Conservation (phyloP, 2,329 filamentous ascomycete genomes). For the Monilinia fructicola region DNA sequence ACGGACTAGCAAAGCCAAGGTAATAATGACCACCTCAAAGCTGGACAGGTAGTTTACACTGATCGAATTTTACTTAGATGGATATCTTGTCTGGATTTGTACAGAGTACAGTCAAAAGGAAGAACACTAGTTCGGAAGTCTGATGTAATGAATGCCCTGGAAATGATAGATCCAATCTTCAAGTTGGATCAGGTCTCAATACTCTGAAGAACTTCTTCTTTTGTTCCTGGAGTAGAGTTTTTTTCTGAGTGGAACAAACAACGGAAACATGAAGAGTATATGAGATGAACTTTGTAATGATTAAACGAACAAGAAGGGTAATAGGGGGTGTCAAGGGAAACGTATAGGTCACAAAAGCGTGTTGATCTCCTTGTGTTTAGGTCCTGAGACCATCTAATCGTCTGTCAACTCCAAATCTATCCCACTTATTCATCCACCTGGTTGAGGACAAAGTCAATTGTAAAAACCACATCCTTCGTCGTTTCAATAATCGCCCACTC, state of each 20-base stretch:
- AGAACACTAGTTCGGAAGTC: background rate
- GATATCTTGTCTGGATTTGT: background rate
- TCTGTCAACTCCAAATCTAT: background rate
- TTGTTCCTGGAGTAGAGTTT: background rate
- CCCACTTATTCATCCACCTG: background rate
- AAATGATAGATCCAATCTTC: background rate
- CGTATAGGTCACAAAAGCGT: background rate
- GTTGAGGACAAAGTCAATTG: slow-evolving; percentile 54
- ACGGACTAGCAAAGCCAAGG: no score
- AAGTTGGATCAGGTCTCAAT: background rate
- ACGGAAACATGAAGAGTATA: background rate
- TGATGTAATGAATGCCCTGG: background rate
- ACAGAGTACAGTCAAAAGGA: background rate
- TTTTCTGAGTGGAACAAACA: background rate
- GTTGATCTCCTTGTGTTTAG: background rate
- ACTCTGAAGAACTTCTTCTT: background rate
- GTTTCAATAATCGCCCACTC: slow-evolving; percentile 61
- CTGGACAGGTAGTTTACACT: no score
- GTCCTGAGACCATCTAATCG: background rate
- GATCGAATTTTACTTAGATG: no score
- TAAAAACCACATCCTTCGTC: slow-evolving; percentile 68
- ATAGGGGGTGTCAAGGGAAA: background rate
- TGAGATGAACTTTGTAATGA: background rate
- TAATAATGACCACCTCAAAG: no score
- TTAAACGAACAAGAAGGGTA: background rate